A percentile compares a stretch with the other conserved stretches of the same genome.
phyloP scores from a whole-genome alignment of 495 filamentous ascomycete genomes.

The Bacidia rubella region DNA sequence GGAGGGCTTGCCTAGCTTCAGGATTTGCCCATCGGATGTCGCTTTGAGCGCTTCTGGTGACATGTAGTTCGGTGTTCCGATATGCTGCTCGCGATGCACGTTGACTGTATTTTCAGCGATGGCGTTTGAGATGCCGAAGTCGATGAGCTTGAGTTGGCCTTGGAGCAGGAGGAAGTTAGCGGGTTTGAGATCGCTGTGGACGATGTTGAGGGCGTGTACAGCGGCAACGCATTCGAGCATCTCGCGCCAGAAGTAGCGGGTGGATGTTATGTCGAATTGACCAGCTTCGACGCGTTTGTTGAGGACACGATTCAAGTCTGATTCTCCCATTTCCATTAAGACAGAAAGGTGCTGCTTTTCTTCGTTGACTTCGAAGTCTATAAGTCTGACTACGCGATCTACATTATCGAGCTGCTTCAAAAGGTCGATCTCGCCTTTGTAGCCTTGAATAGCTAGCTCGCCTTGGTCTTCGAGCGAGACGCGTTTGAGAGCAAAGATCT shows the following conservation, averaged over 20 bases:
- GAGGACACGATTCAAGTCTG: conserved; percentile 83
- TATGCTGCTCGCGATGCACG: conserved; percentile 86
- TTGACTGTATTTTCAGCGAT: conserved; percentile 96
- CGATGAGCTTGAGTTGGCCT: conserved; percentile 73
- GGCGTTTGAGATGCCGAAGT: conserved; percentile 95
- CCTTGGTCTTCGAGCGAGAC: conserved; percentile 87
- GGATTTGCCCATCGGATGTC: conserved; percentile 50
- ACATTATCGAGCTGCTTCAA: conserved; percentile 68
- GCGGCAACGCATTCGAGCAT: conserved; percentile 93
- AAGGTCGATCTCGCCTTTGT: conserved; percentile 94
- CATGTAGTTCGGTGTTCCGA: conserved; percentile 98
- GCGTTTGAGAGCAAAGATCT: conserved; percentile 84
- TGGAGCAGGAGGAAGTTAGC: conserved; percentile 87
- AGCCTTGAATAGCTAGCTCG: conserved; percentile 67
- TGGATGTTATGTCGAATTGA: conserved; percentile 71
- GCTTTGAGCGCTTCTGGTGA: conserved; percentile 78
- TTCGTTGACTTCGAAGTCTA: conserved; percentile 85
- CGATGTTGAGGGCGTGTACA: conserved; percentile 78
- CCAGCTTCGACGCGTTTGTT: conserved; percentile 53
- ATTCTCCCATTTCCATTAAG: conserved; percentile 95
- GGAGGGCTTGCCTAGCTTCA: conserved; percentile 90
- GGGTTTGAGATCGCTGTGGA: conserved; percentile 92
- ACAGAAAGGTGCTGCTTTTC: conserved; percentile 77
- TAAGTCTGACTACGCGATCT: conserved; percentile 76
- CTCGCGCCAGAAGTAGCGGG: conserved; percentile 96